phyloP scores from a whole-genome alignment of 768 basidiomycete species.

The Leccinum imitatum region DNA sequence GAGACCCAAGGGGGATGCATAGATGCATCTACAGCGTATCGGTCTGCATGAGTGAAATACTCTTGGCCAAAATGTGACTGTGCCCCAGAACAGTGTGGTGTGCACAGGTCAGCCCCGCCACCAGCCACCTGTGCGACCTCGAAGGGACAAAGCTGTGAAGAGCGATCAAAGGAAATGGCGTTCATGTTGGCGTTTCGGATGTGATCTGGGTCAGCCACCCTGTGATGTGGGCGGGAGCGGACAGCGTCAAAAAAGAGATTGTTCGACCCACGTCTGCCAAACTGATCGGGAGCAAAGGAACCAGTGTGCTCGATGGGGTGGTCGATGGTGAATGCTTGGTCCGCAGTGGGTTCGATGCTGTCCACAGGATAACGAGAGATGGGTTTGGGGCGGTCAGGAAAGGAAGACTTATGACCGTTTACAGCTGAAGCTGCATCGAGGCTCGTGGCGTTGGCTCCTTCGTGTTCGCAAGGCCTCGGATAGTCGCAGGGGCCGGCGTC shows the following conservation, averaged over 20 bases:
- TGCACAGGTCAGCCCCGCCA: slow-evolving; percentile 28
- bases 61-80: slow-evolving; percentile 28
- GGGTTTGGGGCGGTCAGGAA: slow-evolving; percentile 21
- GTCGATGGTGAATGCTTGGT: slow-evolving; percentile 16
- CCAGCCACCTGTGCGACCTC: slow-evolving; percentile 20
- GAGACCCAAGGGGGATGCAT: slow-evolving; percentile 30
- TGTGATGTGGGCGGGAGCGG: slow-evolving; percentile 27
- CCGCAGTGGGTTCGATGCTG: slow-evolving; percentile 13
- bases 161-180: slow-evolving; percentile 19
- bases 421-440: slow-evolving; percentile 11
- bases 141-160: slow-evolving; percentile 22
- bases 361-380: slow-evolving; percentile 19
- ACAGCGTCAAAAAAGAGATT: slow-evolving; percentile 41
- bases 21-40: slow-evolving; percentile 20
- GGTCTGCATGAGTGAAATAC: slow-evolving; percentile 29
- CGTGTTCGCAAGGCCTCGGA: slow-evolving; percentile 22
- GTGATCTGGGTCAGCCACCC: slow-evolving; percentile 22
- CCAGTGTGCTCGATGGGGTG: slow-evolving; percentile 15
- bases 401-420: slow-evolving; percentile 11
- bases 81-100: slow-evolving; percentile 16
- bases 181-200: slow-evolving; percentile 22
- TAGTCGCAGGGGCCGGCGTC: slow-evolving; percentile 20
- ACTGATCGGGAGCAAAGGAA: slow-evolving; percentile 21
- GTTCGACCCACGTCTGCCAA: slow-evolving; percentile 36
- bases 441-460: slow-evolving; percentile 15